These are phyloP conservation scores for Dictyostelium intermedium DNA, from an alignment of 78 protist species.

Conservation along the genomic window DNA sequence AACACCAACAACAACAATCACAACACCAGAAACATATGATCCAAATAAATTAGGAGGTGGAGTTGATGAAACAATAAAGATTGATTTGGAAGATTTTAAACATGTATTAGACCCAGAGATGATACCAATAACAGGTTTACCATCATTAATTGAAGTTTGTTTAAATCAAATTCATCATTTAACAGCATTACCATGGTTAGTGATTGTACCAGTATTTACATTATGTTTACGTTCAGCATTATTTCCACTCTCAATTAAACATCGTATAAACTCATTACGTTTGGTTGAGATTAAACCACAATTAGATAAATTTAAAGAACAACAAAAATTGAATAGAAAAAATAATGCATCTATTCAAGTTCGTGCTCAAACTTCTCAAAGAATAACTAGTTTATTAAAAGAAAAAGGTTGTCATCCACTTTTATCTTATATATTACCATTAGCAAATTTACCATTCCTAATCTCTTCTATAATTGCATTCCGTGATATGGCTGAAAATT, in stretches of 20 bases:
- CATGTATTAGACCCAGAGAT: slow-evolving; percentile 26
- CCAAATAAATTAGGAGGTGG: not conserved
- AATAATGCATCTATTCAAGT: slow-evolving; percentile 4
- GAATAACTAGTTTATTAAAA: slow-evolving; percentile 14
- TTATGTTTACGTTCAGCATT: slow-evolving; percentile 7
- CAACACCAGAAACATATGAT: not conserved
- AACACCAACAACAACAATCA: not conserved
- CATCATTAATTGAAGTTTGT: slow-evolving; percentile 47
- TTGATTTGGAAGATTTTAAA: not conserved
- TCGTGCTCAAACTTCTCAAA: not conserved
- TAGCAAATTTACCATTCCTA: slow-evolving; percentile 52
- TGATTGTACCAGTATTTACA: slow-evolving; percentile 55
- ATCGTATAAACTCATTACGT: slow-evolving; percentile 21
- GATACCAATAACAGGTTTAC: slow-evolving; percentile 58
- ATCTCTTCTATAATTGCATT: slow-evolving; percentile 46
- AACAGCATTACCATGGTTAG: slow-evolving; percentile 44
- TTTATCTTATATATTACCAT: slow-evolving; percentile 15
- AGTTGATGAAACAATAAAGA: not conserved
- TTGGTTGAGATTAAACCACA: slow-evolving; percentile 56
- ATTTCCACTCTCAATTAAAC: slow-evolving; percentile 41
- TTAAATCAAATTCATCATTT: slow-evolving; percentile 9
- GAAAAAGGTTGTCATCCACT: slow-evolving; percentile 65
- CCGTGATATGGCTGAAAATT: slow-evolving; percentile 50
- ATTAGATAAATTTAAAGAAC: slow-evolving; percentile 57
- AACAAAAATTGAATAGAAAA: not conserved